Percentiles rank a stretch among this genome's conserved stretches.
Evolutionary conservation across 768 basidiomycete genomes (phyloP).

Genomic region (Lactifluus piperatus): DNA sequence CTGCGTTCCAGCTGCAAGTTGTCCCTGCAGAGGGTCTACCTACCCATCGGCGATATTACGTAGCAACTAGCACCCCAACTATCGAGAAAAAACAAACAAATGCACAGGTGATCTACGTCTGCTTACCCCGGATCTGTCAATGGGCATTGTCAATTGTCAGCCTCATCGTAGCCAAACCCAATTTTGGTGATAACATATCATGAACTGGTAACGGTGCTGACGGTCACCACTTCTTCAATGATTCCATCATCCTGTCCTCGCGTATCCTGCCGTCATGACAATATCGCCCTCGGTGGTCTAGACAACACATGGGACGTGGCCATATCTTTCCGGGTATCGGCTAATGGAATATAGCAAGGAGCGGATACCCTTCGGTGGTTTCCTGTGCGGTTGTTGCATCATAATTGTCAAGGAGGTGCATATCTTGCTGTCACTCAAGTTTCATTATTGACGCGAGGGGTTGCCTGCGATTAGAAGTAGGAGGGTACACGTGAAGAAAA

Average conservation of each 20-base stretch:
- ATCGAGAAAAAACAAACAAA: not conserved
- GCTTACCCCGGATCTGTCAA: too few species aligned
- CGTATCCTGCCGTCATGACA: not conserved
- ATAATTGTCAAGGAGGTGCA: too few species aligned
- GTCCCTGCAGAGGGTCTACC: not conserved
- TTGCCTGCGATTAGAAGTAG: too few species aligned
- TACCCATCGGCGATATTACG: not conserved
- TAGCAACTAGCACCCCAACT: not conserved
- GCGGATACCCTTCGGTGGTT: not conserved
- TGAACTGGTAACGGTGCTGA: not conserved
- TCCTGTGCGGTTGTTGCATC: not conserved
- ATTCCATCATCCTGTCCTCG: not conserved
- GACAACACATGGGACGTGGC: not conserved
- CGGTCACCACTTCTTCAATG: not conserved
- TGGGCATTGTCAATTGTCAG: not conserved
- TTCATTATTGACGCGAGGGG: too few species aligned
- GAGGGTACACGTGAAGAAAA: not conserved
- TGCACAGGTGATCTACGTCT: not conserved
- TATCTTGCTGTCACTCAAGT: too few species aligned
- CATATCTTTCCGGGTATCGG: not conserved
- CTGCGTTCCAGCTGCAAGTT: not conserved
- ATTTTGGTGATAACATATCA: not conserved
- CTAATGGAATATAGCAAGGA: not conserved
- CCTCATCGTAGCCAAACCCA: not conserved
- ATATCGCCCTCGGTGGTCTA: not conserved